Percentiles rank a stretch among this genome's conserved stretches.
These are phyloP conservation scores for Metschnikowia matae DNA, from an alignment of 805 yeast species.

Conservation along the genomic window DNA sequence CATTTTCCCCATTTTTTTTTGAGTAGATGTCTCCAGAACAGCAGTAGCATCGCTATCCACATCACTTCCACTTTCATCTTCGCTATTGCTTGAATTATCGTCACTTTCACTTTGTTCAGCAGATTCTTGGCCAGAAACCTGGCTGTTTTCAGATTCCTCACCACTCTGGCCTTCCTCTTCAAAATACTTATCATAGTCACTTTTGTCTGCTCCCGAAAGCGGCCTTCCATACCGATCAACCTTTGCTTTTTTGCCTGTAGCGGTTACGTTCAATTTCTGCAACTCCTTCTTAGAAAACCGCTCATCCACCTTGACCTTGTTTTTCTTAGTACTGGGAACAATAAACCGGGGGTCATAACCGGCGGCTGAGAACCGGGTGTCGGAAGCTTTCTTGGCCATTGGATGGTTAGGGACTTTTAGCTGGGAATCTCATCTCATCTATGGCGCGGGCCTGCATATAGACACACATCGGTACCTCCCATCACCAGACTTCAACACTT, in stretches of 20 bases:
- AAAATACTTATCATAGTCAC: conserved; percentile 52
- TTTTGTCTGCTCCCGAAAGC: conserved; percentile 41
- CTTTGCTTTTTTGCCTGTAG: conserved; percentile 53
- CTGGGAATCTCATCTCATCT: conserved; percentile 1
- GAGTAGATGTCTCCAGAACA: not conserved
- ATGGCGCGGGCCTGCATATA: not conserved
- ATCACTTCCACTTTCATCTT: not conserved
- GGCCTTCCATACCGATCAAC: conserved; percentile 89
- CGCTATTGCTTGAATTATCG: not conserved
- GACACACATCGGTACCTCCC: not conserved
- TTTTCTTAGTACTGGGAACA: conserved; percentile 61
- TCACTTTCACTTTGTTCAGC: conserved; percentile 15
- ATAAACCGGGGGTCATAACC: conserved; percentile 87
- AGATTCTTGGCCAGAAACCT: not conserved
- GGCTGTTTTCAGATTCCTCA: conserved; percentile 15
- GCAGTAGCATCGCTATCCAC: not conserved
- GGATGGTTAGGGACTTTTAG: not conserved
- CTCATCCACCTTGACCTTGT: conserved; percentile 76
- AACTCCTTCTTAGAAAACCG: conserved; percentile 72
- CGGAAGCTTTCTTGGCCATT: conserved; percentile 27
- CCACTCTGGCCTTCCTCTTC: conserved; percentile 35
- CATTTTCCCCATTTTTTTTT: not conserved
- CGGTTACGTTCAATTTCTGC: conserved; percentile 40
- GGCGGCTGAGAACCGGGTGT: conserved; percentile 73
- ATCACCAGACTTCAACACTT: not conserved